phyloP scores from a whole-genome alignment of 139 green algal species.

The Chlamydomonas asymmetrica region DNA sequence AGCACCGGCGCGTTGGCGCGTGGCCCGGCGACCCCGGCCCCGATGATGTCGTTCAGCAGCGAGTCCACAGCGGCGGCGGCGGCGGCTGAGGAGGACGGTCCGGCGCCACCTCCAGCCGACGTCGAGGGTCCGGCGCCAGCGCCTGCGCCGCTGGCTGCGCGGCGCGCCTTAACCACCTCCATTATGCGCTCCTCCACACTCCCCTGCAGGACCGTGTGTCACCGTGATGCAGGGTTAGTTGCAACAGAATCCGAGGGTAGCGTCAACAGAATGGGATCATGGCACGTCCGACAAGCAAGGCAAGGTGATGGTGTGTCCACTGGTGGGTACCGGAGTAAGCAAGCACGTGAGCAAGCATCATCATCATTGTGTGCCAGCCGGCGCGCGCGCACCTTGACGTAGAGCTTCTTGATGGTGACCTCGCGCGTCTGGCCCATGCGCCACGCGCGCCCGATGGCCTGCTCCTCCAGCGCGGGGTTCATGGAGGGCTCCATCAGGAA shows the following conservation, averaged over 20 bases:
- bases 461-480: conserved; percentile 82
- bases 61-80: neutral
- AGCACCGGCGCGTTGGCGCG: neutral
- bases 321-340: neutral
- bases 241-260: no score
- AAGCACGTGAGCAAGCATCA: neutral
- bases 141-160: neutral
- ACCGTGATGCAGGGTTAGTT: no score
- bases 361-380: neutral
- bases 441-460: conserved; percentile 75
- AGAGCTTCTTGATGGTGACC: conserved; percentile 59
- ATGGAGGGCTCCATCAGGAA: conserved; percentile 78
- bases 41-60: neutral
- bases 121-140: conserved; percentile 2
- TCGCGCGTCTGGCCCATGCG: conserved; percentile 77
- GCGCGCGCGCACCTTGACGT: conserved; percentile 50
- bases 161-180: conserved; percentile 53
- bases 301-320: no score
- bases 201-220: conserved; percentile 45
- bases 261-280: no score
- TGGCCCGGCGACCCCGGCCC: conserved; percentile 10
- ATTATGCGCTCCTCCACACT: conserved; percentile 71
- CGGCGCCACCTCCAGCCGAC: neutral
- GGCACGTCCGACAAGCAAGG: no score
- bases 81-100: neutral